Evolutionary conservation across 306 rosid species (phyloP), one percentile per base, ranked within the genome.

Genomic region (Psophocarpus tetragonolobus): DNA sequence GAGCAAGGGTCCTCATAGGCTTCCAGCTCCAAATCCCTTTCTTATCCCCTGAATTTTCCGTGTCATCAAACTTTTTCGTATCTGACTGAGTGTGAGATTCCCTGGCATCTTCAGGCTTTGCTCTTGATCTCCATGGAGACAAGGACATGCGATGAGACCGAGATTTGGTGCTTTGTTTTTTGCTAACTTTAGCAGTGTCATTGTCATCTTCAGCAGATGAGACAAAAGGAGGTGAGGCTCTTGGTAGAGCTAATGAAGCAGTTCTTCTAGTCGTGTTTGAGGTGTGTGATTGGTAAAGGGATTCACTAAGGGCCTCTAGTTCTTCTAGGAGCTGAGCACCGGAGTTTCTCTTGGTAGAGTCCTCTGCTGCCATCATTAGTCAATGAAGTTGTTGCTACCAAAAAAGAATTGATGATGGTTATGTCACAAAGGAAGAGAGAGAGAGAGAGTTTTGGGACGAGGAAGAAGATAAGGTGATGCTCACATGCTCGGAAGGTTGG

Each of bases 21-120:
- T 89, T 95, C 98, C 98, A 95, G 8, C 81, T 92, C 98, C 98
- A 94, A 44, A 94, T 87, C 45, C 97, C 95, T 58, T 86, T 94
- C 88, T 88, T 90, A 47, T 92, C 92, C 17, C 71, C 82, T 1
- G 82, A 76, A 71, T 71, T 79, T 70, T 76, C 41, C 21, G 71
- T 89, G 23, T 69, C 88, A 26, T 84, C 83, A 35, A 86, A 32
- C 82, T 53, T 82, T 47, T 82, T 82, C 29, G n/a, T 2, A 23
- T 80, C 88, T 66, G 80, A 61, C 20, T 79, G 82, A 39, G 79
- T 80, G 5, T 26, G 5, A 10, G 42, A 51, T 30, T 77, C 68
- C 48, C 69, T 79, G 36, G 82, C 72, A 6, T 85, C 90, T 4
- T 85, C 83, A n/a, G 57, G 86, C 74, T 86, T 92, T 8, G 93